Base-by-base conservation (phyloP, 1,139 yeast species). In the Trichomonascaceae sp. region DNA sequence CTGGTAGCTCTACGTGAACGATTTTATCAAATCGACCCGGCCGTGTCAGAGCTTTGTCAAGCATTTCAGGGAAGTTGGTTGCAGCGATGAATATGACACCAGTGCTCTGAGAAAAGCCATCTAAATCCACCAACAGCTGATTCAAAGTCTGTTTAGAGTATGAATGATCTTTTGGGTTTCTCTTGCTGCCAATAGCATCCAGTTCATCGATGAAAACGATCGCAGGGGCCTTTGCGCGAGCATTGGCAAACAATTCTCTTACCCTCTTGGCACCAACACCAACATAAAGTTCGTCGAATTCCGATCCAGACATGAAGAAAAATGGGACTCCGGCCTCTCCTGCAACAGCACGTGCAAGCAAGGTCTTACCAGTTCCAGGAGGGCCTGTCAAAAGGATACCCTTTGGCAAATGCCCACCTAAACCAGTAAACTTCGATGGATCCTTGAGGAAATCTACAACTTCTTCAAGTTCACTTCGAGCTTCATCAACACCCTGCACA, bases 271-370 rank as follows among this genome's bases (percentile, higher is more conserved):
- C 99, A 68, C 99, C 99, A 43, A 95, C 99, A 69, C 99, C 99
- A 41, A 95, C 99, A 65, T 91, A 95, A 61, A 95, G 81, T 70
- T 95, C 99, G 69, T 95, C 99, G 68, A 95, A 95, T 70, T 95
- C 99, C 1, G 97, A 89, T 51, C 99, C 99, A 3, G 96, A 87
- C 98, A 93, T 91, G 72, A 91, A 93, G 72, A 93, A 93, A 68
- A 95, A 95, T 30, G 98, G 99, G 32, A 93, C 99, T 50, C 96
- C 99, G 1, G 99, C 99, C 72, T 95, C 99, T 57, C 99, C 99
- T 10, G 99, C 99, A 43, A 97, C 95, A 18, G 99, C 99, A 63
- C 99, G 82, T 0, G 99, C 99, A 59, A 95, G 79, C 60, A 95
- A 76, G 1, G 99, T 95, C 71, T 95, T 95, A 81, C 99, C 99